A percentile compares a stretch with the other conserved stretches of the same genome.
Conservation (phyloP, 2,329 filamentous ascomycete species). For the Parastagonospora nodorum region DNA sequence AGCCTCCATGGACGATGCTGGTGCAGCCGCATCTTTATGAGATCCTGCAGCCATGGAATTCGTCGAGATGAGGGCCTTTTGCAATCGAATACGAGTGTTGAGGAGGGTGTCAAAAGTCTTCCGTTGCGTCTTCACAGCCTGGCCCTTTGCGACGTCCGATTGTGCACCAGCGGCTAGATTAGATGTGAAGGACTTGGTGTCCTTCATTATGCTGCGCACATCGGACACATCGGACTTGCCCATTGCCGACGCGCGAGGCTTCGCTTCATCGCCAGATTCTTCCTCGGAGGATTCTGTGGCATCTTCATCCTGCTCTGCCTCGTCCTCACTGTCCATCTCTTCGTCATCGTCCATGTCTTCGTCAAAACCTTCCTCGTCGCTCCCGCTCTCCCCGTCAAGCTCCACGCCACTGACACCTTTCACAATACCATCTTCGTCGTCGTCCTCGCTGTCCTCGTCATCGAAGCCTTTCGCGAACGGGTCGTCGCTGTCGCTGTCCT, state of each 20-base stretch:
- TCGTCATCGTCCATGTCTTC: conserved; percentile 49
- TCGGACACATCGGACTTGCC: conserved; percentile 53
- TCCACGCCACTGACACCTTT: conserved; percentile 1
- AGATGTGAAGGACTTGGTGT: conserved; percentile 65
- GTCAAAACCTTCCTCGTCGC: conserved; percentile 9
- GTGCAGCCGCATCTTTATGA: conserved; percentile 44
- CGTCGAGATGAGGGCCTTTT: conserved; percentile 83
- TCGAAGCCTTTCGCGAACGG: conserved; percentile 52
- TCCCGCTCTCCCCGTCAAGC: conserved; percentile 20
- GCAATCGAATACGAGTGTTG: conserved; percentile 87
- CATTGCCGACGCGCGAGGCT: conserved; percentile 53
- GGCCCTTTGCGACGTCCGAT: conserved; percentile 81
- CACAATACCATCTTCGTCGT: conserved; percentile 38
- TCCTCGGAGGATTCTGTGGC: conserved; percentile 45
- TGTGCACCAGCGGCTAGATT: conserved; percentile 70
- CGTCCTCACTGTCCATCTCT: conserved; percentile 53
- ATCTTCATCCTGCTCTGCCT: conserved; percentile 54
- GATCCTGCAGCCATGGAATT: conserved; percentile 62
- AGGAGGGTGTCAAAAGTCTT: conserved; percentile 86
- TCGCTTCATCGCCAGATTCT: conserved; percentile 30
- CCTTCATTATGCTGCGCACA: conserved; percentile 71
- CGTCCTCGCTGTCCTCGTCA: conserved; percentile 47
- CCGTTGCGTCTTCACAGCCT: conserved; percentile 83
- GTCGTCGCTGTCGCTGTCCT: conserved; percentile 60
- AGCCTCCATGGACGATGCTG: conserved; percentile 64